A percentile compares a stretch with the other conserved stretches of the same genome.
phyloP scores from a whole-genome alignment of 495 filamentous ascomycete genomes.

The Xylaria nigripes region DNA sequence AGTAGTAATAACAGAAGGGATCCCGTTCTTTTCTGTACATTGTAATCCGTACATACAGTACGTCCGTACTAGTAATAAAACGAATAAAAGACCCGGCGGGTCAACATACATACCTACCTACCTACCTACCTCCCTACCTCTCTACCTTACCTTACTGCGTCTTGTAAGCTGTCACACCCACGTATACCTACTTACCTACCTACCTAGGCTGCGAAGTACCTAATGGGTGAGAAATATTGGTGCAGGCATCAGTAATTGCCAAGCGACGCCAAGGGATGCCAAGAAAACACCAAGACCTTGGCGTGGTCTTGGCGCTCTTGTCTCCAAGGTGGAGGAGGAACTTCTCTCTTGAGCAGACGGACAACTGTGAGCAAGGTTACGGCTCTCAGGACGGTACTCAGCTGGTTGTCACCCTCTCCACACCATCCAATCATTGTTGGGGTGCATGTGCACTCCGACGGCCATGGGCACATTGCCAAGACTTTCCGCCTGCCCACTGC shows the following conservation, averaged over 20 bases:
- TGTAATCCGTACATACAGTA: too few species aligned
- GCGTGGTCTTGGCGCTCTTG: slow-evolving; percentile 20
- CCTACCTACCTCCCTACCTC: too few species aligned
- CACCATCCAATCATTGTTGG: slow-evolving; percentile 16
- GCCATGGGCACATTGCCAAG: slow-evolving; percentile 33
- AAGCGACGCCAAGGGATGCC: slow-evolving; percentile 34
- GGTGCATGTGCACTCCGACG: slow-evolving; percentile 19
- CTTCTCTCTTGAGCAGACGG: slow-evolving; percentile 11
- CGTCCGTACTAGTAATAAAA: too few species aligned
- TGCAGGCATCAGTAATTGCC: slow-evolving; percentile 27
- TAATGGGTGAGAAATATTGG: not conserved
- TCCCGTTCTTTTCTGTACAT: too few species aligned
- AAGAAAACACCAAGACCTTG: slow-evolving; percentile 21
- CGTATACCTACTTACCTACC: too few species aligned
- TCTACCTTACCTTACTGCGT: too few species aligned
- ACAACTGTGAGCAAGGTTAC: slow-evolving; percentile 10
- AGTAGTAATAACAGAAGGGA: too few species aligned
- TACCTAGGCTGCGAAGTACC: not conserved
- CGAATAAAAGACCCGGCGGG: too few species aligned
- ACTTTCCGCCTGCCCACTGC: slow-evolving; percentile 39
- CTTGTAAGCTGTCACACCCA: not conserved
- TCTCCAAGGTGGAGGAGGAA: slow-evolving; percentile 21
- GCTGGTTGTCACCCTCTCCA: slow-evolving; percentile 17
- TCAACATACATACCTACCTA: too few species aligned
- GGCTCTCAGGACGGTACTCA: slow-evolving; percentile 16